Percentiles rank a stretch among this genome's conserved stretches.
These are phyloP conservation scores for Phialemoniopsis sp. DNA, from an alignment of 2,329 filamentous ascomycete species.

Conservation along the genomic window DNA sequence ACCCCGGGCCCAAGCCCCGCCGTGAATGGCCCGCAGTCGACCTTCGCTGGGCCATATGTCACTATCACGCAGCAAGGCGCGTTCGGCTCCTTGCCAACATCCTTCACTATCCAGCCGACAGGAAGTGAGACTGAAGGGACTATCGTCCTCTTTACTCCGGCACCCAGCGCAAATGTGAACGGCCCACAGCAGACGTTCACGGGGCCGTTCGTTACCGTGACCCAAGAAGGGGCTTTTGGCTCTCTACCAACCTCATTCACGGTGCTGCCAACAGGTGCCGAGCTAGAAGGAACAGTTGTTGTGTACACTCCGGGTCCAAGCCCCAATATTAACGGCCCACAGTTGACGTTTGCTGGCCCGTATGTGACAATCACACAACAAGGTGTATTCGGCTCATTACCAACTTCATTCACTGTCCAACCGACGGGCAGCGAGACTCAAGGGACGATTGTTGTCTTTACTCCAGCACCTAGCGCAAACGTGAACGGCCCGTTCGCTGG, in stretches of 20 bases:
- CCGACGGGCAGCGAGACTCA: slow-evolving; percentile 3
- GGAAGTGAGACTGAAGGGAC: slow-evolving; percentile 3
- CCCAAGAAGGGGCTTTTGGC: neutral
- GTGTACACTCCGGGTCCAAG: too few relatives aligned
- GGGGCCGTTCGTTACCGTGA: slow-evolving; percentile 11
- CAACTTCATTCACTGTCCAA: slow-evolving; percentile 8
- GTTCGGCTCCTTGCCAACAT: too few relatives aligned
- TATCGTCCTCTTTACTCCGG: too few relatives aligned
- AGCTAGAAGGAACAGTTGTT: neutral
- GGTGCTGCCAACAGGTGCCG: slow-evolving; percentile 1
- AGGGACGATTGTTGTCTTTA: slow-evolving; percentile 8
- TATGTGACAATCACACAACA: too few relatives aligned
- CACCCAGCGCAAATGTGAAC: too few relatives aligned
- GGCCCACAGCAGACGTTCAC: too few relatives aligned
- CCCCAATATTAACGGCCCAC: too few relatives aligned
- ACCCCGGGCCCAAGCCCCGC: too few relatives aligned
- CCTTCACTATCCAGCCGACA: too few relatives aligned
- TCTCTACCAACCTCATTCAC: too few relatives aligned
- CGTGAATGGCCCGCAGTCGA: neutral
- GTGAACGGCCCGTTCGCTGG: neutral
- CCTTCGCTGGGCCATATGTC: slow-evolving; percentile 11
- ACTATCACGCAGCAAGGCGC: slow-evolving; percentile 7
- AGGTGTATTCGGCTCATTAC: slow-evolving; percentile 2
- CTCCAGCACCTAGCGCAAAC: neutral
- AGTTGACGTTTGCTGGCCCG: too few relatives aligned